These are phyloP conservation scores for Phytophthora lateralis DNA, from an alignment of 352 stramenopile genomes.

Conservation along the genomic window DNA sequence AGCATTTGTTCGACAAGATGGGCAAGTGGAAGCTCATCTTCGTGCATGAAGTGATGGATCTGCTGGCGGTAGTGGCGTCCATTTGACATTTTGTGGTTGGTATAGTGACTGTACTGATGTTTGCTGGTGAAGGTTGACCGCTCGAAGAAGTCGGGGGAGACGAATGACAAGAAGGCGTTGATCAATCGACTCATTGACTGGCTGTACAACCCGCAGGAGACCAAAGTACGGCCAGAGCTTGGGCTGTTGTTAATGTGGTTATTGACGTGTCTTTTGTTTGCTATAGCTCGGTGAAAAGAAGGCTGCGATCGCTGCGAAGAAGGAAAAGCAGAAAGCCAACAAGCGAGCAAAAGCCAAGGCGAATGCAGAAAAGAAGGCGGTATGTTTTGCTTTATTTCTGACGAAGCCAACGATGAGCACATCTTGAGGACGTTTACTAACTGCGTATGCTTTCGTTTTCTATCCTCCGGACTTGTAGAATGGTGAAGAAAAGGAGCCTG, in stretches of 20 bases:
- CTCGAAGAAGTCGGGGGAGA: conserved; percentile 72
- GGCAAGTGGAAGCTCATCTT: conserved; percentile 74
- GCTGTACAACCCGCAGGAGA: conserved; percentile 67
- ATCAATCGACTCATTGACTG: conserved; percentile 77
- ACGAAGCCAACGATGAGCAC: background rate
- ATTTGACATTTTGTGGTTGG: background rate
- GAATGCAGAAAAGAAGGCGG: conserved; percentile 37
- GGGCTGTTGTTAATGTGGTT: background rate
- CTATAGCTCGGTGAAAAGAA: conserved; percentile 43
- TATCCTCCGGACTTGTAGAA: background rate
- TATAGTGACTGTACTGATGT: conserved; percentile 4
- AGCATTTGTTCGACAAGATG: conserved; percentile 67
- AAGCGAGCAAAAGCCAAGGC: conserved; percentile 46
- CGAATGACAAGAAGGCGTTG: conserved; percentile 66
- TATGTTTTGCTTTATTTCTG: conserved; percentile 21
- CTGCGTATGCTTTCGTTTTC: background rate
- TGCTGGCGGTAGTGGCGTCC: conserved; percentile 56
- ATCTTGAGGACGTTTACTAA: background rate
- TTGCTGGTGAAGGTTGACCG: conserved; percentile 64
- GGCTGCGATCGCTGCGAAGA: conserved; percentile 32
- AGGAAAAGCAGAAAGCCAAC: conserved; percentile 46
- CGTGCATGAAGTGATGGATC: conserved; percentile 78
- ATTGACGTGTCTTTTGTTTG: background rate
- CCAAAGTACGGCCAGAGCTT: conserved; percentile 35
- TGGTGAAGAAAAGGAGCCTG: conserved; percentile 21